These are phyloP conservation scores for Diplodia seriata DNA, from an alignment of 2,329 filamentous ascomycete genomes.

Conservation along the genomic window DNA sequence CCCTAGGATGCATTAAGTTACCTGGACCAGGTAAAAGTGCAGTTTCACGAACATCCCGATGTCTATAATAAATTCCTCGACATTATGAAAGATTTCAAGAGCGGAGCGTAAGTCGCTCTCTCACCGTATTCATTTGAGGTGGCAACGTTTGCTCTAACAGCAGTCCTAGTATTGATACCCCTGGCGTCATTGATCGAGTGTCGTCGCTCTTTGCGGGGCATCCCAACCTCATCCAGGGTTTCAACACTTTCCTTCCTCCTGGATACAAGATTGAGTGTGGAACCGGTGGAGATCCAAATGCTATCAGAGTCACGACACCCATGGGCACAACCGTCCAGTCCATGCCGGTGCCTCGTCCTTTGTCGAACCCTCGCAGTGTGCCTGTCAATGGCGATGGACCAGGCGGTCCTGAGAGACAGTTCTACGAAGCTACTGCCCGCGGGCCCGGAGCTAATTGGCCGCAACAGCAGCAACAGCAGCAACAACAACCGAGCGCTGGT, in stretches of 20 bases:
- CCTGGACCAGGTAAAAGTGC: constrained; percentile 96
- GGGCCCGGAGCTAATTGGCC: constrained; percentile 46
- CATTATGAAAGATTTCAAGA: constrained; percentile 99
- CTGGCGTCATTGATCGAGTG: constrained; percentile 94
- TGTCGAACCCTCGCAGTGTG: constrained; percentile 56
- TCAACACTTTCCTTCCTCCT: constrained; percentile 95
- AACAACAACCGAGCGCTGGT: constrained; percentile 42
- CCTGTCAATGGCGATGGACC: constrained; percentile 62
- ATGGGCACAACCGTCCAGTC: constrained; percentile 96
- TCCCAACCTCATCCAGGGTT: constrained; percentile 93
- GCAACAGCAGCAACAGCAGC: constrained; percentile 41
- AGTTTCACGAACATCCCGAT: constrained; percentile 95
- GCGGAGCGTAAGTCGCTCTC: constrained; percentile 74
- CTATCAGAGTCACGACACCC: constrained; percentile 94
- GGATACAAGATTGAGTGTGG: constrained; percentile 98
- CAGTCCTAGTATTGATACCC: constrained; percentile 80
- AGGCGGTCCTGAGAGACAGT: constrained; percentile 50
- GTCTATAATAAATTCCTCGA: constrained; percentile 97
- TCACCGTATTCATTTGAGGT: not conserved
- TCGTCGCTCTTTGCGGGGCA: constrained; percentile 96
- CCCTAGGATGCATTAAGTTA: constrained; percentile 83
- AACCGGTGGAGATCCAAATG: constrained; percentile 90
- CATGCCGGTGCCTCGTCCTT: constrained; percentile 66
- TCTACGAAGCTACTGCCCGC: constrained; percentile 46
- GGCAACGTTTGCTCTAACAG: constrained; percentile 3